phyloP scores from a whole-genome alignment of 2,329 filamentous ascomycete species.

The Mycosphaerella sp. region DNA sequence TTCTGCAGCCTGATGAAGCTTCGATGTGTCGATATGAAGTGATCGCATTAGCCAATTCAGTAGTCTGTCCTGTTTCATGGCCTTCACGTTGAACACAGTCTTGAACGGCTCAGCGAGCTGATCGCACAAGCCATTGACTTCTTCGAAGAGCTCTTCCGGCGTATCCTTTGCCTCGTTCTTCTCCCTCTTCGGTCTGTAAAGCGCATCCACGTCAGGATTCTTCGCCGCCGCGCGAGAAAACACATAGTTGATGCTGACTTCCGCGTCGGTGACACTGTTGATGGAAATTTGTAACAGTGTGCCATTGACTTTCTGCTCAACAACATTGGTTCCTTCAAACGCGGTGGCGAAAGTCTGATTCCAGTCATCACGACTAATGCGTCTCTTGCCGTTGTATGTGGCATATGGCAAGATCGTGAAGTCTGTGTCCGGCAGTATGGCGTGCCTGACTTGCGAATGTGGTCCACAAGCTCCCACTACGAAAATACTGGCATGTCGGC shows the following conservation, averaged over 20 bases:
- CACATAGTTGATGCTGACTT: constrained; percentile 36
- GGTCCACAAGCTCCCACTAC: constrained; percentile 37
- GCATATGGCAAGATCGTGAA: constrained; percentile 36
- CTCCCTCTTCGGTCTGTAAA: constrained; percentile 34
- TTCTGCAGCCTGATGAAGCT: constrained; percentile 26
- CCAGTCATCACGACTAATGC: constrained; percentile 19
- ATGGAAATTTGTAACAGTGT: constrained; percentile 33
- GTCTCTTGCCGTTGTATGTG: constrained; percentile 34
- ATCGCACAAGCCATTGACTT: constrained; percentile 27
- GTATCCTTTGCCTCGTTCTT: constrained; percentile 32
- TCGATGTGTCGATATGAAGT: constrained; percentile 17
- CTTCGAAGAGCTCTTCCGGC: constrained; percentile 34
- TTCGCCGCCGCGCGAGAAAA: constrained; percentile 36
- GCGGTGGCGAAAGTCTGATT: constrained; percentile 10
- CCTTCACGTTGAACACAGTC: constrained; percentile 31
- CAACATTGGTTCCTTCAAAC: constrained; percentile 22
- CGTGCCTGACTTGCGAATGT: constrained; percentile 34
- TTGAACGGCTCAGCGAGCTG: constrained; percentile 31
- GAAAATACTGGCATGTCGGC: constrained; percentile 13
- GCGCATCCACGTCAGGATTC: constrained; percentile 25
- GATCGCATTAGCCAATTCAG: constrained; percentile 42
- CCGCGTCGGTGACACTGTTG: constrained; percentile 24
- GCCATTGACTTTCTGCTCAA: constrained; percentile 25
- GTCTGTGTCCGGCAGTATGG: constrained; percentile 24
- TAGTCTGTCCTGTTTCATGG: constrained; percentile 33